Evolutionary conservation across 768 basidiomycete species (phyloP), one percentile per base, ranked within the genome.

Genomic region (Trichaptum fuscoviolaceum): DNA sequence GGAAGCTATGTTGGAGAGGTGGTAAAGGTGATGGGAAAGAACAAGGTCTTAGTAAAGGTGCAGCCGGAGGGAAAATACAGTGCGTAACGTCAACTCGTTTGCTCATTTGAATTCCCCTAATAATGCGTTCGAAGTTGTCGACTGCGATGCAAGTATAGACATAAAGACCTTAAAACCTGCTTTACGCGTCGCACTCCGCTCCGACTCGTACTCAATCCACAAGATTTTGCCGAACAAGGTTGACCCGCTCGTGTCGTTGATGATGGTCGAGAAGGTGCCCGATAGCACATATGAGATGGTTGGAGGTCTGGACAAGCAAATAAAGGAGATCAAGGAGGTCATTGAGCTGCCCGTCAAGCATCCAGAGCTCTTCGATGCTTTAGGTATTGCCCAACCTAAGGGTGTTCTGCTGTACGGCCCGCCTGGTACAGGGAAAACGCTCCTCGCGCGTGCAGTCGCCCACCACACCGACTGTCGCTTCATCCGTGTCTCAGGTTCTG

Each of bases 201-300:
- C 95, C 67, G 96, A 98, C 76, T 93, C 89, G 2, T 98, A 99
- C 78, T 93, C 93, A 60, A 91, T 99, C 69, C 96, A 99, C 84
- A 95, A 93, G 77, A 92, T 99, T 71, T 82, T 99, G 0, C 95
- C 95, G 0, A 97, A 95, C 82, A 98, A 99, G 80, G 92, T 98
- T 72, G 97, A 98, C 77, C 96, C 97, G 4, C 88, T 99, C 57
- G 96, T 99, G 34, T 97, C 95, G 23, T 87, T 99, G 69, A 99
- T 99, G 97, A 98, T 99, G 96, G 96, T 99, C 12, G 96, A 99
- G 80, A 99, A 99, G 77, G 96, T 99, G 0, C 96, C 96, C 0
- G 96, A 99, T 77, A 95, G 92, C 78, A 99, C 97, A 34, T 99
- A 99, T 79, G 97, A 99, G 78, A 98, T 99, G 96, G 96, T 99